Percentiles rank a stretch among this genome's conserved stretches.
Evolutionary conservation across 306 rosid genomes (phyloP).

Genomic region (Sphenostylis stenocarpa): DNA sequence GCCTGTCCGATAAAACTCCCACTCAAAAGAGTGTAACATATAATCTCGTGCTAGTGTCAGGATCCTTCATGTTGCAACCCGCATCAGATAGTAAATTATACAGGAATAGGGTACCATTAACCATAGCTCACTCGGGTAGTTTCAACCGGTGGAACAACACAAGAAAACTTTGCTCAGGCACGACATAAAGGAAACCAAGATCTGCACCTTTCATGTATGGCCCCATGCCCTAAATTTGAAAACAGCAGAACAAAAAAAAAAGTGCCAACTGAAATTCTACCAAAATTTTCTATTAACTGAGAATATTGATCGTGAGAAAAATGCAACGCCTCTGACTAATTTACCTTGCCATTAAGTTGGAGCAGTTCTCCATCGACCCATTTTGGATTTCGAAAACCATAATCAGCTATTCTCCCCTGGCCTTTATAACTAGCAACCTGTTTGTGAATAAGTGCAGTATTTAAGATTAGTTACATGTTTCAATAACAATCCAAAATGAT

Average conservation of each 20-base stretch:
- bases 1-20: constrained; percentile 22
- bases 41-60: constrained; percentile 34
- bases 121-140: constrained; percentile 64
- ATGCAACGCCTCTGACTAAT: constrained; percentile 15
- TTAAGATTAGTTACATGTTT: constrained; percentile 17
- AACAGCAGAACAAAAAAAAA: constrained; percentile 27
- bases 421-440: constrained; percentile 93
- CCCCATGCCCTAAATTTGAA: constrained; percentile 73
- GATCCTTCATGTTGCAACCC: constrained; percentile 28
- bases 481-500: constrained; percentile 20
- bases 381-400: constrained; percentile 77
- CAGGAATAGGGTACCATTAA: neutral
- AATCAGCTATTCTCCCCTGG: constrained; percentile 93
- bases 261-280: constrained; percentile 15
- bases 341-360: constrained; percentile 93
- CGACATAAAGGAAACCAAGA: constrained; percentile 86
- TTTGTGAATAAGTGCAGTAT: constrained; percentile 23
- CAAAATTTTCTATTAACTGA: neutral
- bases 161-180: constrained; percentile 92
- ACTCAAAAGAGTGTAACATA: constrained; percentile 17
- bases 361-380: constrained; percentile 99
- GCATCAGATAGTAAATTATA: constrained; percentile 2
- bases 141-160: constrained; percentile 92
- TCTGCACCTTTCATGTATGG: constrained; percentile 95
- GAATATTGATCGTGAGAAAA: constrained; percentile 20